Base-by-base conservation (phyloP, 768 basidiomycete genomes). In the Pleurotus sapidus region DNA sequence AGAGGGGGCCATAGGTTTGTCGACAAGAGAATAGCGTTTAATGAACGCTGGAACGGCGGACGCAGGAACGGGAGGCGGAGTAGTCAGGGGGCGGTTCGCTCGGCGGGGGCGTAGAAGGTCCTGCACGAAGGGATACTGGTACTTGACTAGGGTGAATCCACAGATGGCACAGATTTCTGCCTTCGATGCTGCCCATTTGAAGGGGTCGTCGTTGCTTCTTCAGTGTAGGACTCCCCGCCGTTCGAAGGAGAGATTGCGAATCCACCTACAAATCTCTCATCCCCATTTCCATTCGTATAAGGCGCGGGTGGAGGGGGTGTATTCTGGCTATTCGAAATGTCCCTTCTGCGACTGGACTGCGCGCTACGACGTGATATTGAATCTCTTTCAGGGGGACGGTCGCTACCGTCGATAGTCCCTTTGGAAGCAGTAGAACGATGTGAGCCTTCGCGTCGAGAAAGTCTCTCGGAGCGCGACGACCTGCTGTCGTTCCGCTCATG, bases 1-100 rank as follows among this genome's bases (percentile, higher is more conserved):
- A 12, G 76, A 70, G 0, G 71, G 59, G 11, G 69, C 68, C 25
- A 84, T 64, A 15, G 91, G 91, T 53, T 79, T 85, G 63, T 94
- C 91, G 17, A 87, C 82, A 17, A 94, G 77, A 1, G 92, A 91
- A 66, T 88, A 93, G 6, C 91, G 84, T 65, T 88, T 91, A 42
- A 93, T 83, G 55, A 75, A 82, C 5, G 88, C 70, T 4, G 91
- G 91, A 9, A 87, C 85, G 37, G 69, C 67, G 7, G 73, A 70
- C 23, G 68, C 55, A 6, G 68, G 64, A 2, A 74, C 69, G 12
- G 72, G 60, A 34, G 60, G 67, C 42, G 27, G 60, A 25, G 46
- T 30, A 34, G n/a, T 59, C 46, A 5, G 60, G 23, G 11, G 49
- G 47, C 5, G 59, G 25, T 48, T 55, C 55, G 27, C 43, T 47